Evolutionary conservation across 371 early-diverging fungal genomes (phyloP).

Genomic region (Fennellomyces sp.): DNA sequence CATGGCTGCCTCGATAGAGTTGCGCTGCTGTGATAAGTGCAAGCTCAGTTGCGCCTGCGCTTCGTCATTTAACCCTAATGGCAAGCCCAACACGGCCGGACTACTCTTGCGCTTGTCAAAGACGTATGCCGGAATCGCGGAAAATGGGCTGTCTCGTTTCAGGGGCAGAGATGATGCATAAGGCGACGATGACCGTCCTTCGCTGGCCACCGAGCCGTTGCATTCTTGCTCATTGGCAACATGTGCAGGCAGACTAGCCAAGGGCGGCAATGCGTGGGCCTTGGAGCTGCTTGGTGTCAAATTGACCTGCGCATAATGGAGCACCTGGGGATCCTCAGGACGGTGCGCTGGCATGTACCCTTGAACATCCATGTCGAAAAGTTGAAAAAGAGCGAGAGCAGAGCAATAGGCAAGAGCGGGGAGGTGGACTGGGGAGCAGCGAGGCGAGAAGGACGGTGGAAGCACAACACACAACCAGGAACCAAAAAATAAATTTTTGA

Average conservation of each 20-base stretch:
- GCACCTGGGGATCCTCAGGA: conserved; percentile 12
- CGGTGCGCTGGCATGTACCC: conserved; percentile 15
- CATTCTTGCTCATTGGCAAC: conserved; percentile 3
- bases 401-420: too few species aligned
- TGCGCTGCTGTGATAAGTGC: conserved; percentile 48
- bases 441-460: background rate
- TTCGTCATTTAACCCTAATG: conserved; percentile 37
- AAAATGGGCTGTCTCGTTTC: conserved; percentile 2
- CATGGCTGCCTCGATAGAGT: conserved; percentile 59
- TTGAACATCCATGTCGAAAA: conserved; percentile 16
- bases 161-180: conserved; percentile 13
- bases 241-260: conserved; percentile 9
- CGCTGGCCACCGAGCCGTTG: background rate
- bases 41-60: conserved; percentile 34
- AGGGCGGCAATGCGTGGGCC: conserved; percentile 5
- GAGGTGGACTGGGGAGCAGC: background rate
- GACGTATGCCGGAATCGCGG: conserved; percentile 6
- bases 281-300: conserved; percentile 6
- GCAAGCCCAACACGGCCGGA: conserved; percentile 50
- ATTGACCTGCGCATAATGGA: conserved; percentile 11
- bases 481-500: conserved; percentile 12
- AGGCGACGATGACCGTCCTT: conserved; percentile 6
- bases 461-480: conserved; percentile 2
- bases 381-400: background rate
- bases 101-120: conserved; percentile 53